Evolutionary conservation across 164 flowering plant species (phyloP).

Genomic region (Umbilicus rupestris): DNA sequence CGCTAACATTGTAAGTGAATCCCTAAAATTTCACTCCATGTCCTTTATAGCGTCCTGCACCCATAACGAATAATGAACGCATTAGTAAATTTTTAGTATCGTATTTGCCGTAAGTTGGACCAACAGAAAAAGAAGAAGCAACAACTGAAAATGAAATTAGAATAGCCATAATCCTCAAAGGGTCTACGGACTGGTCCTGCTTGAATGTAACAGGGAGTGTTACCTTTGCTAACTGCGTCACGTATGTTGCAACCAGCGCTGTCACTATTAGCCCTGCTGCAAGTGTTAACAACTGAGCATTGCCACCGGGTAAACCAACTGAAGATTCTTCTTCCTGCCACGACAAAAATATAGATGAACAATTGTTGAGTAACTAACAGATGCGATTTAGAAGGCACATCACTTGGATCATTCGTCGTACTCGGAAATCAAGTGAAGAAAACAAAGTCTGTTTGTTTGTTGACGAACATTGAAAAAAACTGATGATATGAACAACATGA

Average conservation of each 20-base stretch:
- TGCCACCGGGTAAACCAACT: constrained; percentile 57
- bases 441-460: background rate
- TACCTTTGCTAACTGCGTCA: constrained; percentile 86
- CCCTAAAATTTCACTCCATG: constrained; percentile 16
- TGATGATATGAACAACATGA: background rate
- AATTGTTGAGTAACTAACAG: background rate
- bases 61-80: background rate
- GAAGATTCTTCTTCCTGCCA: constrained; percentile 90
- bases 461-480: background rate
- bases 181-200: background rate
- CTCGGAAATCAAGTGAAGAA: background rate
- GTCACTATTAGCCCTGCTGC: constrained; percentile 74
- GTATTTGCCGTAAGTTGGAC: background rate
- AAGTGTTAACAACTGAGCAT: constrained; percentile 61
- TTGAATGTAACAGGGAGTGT: background rate
- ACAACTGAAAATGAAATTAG: background rate
- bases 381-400: background rate
- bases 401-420: background rate
- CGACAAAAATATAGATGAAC: background rate
- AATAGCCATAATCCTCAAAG: background rate
- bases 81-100: background rate
- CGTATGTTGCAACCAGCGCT: constrained; percentile 80
- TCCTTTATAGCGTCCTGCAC: constrained; percentile 50
- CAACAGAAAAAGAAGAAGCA: background rate
- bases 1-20: background rate